phyloP scores from a whole-genome alignment of 2,329 filamentous ascomycete species.

The Xylariomycetidae sp. region DNA sequence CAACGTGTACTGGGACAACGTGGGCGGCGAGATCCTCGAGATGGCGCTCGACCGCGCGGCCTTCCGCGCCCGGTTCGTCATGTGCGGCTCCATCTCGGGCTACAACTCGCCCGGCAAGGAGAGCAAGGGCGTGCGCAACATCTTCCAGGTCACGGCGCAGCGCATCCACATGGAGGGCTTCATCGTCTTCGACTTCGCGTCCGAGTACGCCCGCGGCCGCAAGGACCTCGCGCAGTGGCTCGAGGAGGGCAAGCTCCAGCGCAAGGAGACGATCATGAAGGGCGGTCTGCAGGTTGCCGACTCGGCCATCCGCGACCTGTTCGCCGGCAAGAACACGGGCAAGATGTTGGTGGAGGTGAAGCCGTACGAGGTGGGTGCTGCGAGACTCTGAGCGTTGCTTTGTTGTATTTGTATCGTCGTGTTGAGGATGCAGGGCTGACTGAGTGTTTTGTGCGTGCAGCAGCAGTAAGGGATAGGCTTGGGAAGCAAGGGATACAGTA shows the following conservation, averaged over 20 bases:
- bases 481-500: too few relatives aligned
- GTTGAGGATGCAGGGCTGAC: too few relatives aligned
- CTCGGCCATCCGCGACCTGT: constrained; percentile 57
- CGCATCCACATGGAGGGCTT: constrained; percentile 63
- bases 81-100: constrained; percentile 65
- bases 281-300: constrained; percentile 63
- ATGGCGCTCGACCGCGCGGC: constrained; percentile 59
- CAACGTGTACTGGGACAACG: constrained; percentile 61
- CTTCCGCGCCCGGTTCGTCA: constrained; percentile 57
- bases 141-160: constrained; percentile 27
- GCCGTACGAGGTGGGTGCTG: constrained; percentile 19
- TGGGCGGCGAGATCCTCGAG: constrained; percentile 66
- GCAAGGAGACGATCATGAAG: constrained; percentile 63
- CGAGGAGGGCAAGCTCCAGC: constrained; percentile 64
- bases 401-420: too few relatives aligned
- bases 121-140: constrained; percentile 37
- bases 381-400: constrained; percentile 25
- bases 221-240: constrained; percentile 61
- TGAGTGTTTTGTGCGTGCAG: too few relatives aligned
- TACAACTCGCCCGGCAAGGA: constrained; percentile 56
- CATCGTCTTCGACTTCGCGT: constrained; percentile 62
- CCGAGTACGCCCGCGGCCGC: constrained; percentile 51
- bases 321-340: constrained; percentile 64
- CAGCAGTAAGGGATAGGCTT: too few relatives aligned
- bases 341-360: constrained; percentile 55